These are phyloP conservation scores for Penicillium sp. DNA, from an alignment of 2,329 filamentous ascomycete genomes.

Conservation along the genomic window DNA sequence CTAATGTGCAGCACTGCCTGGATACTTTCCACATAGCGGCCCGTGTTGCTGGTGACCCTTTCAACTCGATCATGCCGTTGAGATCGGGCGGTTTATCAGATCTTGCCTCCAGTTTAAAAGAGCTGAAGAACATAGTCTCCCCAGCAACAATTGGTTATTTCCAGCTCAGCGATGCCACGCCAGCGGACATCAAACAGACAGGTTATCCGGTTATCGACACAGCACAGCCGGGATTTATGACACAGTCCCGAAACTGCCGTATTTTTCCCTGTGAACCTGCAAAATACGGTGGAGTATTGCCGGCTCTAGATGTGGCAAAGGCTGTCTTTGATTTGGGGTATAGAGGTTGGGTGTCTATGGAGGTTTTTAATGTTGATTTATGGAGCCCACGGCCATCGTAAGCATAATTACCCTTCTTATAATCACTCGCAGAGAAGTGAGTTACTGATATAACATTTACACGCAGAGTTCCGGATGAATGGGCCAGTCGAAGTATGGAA, in stretches of 20 bases:
- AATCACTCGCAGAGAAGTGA: not conserved
- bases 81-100: conserved; percentile 5
- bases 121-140: conserved; percentile 16
- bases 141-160: conserved; percentile 17
- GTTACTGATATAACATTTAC: not conserved
- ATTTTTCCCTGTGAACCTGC: conserved; percentile 19
- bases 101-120: conserved; percentile 15
- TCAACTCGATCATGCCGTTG: conserved; percentile 14
- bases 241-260: conserved; percentile 21
- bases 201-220: conserved; percentile 16
- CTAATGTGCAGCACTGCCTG: conserved; percentile 16
- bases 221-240: conserved; percentile 20
- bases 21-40: conserved; percentile 17
- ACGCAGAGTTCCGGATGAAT: conserved; percentile 44
- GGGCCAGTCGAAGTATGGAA: conserved; percentile 40
- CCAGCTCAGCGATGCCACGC: conserved; percentile 20
- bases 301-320: conserved; percentile 17
- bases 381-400: conserved; percentile 9
- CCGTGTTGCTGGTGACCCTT: conserved; percentile 19
- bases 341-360: conserved; percentile 18
- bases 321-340: conserved; percentile 16
- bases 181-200: conserved; percentile 17
- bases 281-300: conserved; percentile 15
- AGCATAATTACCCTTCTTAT: not conserved
- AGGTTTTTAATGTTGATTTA: conserved; percentile 17